A percentile compares a stretch with the other conserved stretches of the same genome.
Conservation (phyloP, 2,329 filamentous ascomycete genomes). For the Calonectria hongkongensis region DNA sequence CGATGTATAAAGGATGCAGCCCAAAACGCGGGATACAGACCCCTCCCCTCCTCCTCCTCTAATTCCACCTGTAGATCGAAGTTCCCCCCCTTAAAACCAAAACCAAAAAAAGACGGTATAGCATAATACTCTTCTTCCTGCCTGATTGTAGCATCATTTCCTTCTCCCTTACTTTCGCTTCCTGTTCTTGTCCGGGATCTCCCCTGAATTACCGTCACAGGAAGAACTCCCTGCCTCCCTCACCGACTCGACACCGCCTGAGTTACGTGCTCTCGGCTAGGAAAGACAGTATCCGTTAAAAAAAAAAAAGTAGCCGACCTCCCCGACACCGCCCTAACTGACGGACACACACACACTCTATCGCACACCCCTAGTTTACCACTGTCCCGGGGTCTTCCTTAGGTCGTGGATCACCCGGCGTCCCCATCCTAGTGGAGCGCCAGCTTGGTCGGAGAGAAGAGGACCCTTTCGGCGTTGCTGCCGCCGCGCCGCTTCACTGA, state of each 20-base stretch:
- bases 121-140: neutral
- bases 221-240: conserved; percentile 14
- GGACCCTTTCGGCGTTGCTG: conserved; percentile 11
- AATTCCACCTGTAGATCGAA: conserved; percentile 15
- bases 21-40: neutral
- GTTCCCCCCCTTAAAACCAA: neutral
- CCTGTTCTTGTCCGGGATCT: conserved; percentile 17
- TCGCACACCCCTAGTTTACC: conserved; percentile 12
- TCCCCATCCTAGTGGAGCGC: conserved; percentile 9
- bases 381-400: conserved; percentile 17
- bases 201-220: conserved; percentile 27
- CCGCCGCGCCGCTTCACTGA: conserved; percentile 23
- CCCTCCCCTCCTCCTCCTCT: neutral
- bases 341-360: neutral
- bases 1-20: conserved; percentile 20
- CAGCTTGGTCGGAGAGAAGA: conserved; percentile 9
- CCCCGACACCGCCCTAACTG: conserved; percentile 21
- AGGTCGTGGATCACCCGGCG: conserved; percentile 22
- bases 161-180: conserved; percentile 28
- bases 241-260: conserved; percentile 25
- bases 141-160: conserved; percentile 35
- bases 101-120: neutral
- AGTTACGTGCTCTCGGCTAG: conserved; percentile 29
- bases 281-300: conserved; percentile 21
- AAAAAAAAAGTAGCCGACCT: conserved; percentile 14